Base-by-base conservation (phyloP, 1,139 yeast species). In the Candida tetrigidarum region DNA sequence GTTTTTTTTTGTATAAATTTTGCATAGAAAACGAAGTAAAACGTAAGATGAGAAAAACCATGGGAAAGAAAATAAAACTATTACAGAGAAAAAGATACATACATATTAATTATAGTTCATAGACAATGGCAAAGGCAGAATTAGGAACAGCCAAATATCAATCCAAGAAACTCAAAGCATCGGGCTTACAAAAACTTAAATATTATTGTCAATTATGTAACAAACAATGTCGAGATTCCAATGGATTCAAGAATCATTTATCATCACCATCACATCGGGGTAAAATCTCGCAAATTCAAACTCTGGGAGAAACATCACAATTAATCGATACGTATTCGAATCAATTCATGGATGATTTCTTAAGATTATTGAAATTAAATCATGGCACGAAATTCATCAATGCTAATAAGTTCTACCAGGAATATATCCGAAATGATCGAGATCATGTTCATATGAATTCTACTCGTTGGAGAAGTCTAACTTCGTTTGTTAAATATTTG, bases 171-270 rank as follows among this genome's bases (percentile, higher is more conserved):
- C 78, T 88, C 72, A 88, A 90, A 64, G 81, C 92, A 15, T 74
- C 82, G 33, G 98, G 98, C 6, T 80, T 92, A 14, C 97, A 92
- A 63, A 84, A 88, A 58, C 78, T 95, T 41, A 78, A 81, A 51
- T 93, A 81, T 75, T 93, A 91, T 64, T 93, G 99, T 63, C 99
- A 93, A 63, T 78, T 89, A 2, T 93, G 99, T 58, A 80, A 78
- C 58, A 90, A 92, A 59, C 99, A 93, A 66, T 92, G 98, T 62
- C 73, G 98, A 44, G 99, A 95, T 62, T 93, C 88, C 51, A 93
- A 93, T 65, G 99, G 99, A 27, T 93, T 88, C 69, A 85, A 86
- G 59, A 87, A 93, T 60, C 99, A 93, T 63, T 74, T 85, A 15
- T 76, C 77, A 50, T 84, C 96, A 12, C 91, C 89, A 36, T 76